Evolutionary conservation across 202 grass and related monocot species (phyloP).

Genomic region (Zoysia matrella): DNA sequence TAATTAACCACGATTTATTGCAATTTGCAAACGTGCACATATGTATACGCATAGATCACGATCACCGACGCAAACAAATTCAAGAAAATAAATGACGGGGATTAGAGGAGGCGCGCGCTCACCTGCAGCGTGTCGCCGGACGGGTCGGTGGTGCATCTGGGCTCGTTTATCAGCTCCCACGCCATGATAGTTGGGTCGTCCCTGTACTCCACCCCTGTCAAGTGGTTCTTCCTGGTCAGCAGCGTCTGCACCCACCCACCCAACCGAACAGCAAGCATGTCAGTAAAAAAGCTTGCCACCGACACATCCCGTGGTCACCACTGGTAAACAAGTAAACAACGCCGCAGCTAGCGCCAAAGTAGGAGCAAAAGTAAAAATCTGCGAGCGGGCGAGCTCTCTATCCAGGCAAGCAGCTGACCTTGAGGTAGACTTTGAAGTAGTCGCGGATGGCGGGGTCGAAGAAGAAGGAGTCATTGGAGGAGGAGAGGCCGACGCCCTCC

Average conservation of each 20-base stretch:
- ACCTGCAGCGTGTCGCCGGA: conserved; percentile 90
- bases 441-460: conserved; percentile 80
- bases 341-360: not conserved
- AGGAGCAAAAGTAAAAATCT: not conserved
- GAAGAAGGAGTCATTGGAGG: conserved; percentile 97
- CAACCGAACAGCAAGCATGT: not conserved
- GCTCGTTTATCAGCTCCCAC: conserved; percentile 99
- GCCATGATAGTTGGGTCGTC: conserved; percentile 94
- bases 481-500: conserved; percentile 75
- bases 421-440: conserved; percentile 95
- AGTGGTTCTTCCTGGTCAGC: conserved; percentile 93
- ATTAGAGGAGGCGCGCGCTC: not conserved
- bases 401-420: conserved; percentile 42
- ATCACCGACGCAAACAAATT: not conserved
- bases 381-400: not conserved
- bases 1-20: not conserved
- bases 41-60: not conserved
- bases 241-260: conserved; percentile 55
- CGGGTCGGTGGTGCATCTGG: conserved; percentile 79
- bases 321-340: not conserved
- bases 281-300: conserved; percentile 26
- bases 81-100: not conserved
- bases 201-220: conserved; percentile 80
- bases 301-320: conserved; percentile 41
- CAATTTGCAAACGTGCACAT: not conserved